Evolutionary conservation across 192 early-diverging fungal species (phyloP).

Genomic region (Coemansia umbellata): DNA sequence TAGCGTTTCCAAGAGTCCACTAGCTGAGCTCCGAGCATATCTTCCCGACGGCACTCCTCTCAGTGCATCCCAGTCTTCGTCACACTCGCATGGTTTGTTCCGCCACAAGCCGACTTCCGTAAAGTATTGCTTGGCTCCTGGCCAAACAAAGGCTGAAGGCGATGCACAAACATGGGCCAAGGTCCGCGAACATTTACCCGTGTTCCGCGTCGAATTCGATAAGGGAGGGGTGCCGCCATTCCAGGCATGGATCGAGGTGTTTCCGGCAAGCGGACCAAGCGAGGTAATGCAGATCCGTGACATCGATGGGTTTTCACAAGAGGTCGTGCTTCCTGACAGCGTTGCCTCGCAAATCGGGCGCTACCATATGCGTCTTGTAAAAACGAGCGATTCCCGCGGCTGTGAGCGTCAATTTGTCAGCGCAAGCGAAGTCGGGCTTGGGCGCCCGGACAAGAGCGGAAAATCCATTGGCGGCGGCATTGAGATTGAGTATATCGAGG

Average conservation of each 20-base stretch:
- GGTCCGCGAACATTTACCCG: slow-evolving; percentile 34
- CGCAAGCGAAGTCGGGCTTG: slow-evolving; percentile 16
- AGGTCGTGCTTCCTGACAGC: slow-evolving; percentile 27
- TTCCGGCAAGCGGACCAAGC: slow-evolving; percentile 37
- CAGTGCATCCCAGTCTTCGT: background rate
- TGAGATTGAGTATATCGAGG: slow-evolving; percentile 51
- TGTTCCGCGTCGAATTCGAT: slow-evolving; percentile 46
- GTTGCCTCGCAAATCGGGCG: slow-evolving; percentile 43
- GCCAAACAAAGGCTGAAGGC: slow-evolving; percentile 25
- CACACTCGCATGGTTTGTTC: slow-evolving; percentile 6
- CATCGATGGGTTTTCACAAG: slow-evolving; percentile 21
- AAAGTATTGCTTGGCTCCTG: slow-evolving; percentile 39
- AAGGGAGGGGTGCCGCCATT: slow-evolving; percentile 21
- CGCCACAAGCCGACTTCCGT: slow-evolving; percentile 14
- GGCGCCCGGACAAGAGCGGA: slow-evolving; percentile 9
- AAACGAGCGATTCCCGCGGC: slow-evolving; percentile 38
- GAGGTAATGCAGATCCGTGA: slow-evolving; percentile 32
- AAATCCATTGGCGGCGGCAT: slow-evolving; percentile 36
- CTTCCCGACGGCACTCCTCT: slow-evolving; percentile 30
- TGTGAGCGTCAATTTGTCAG: slow-evolving; percentile 44
- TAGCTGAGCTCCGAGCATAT: slow-evolving; percentile 37
- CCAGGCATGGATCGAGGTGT: slow-evolving; percentile 48
- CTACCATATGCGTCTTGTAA: slow-evolving; percentile 43
- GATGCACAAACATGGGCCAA: slow-evolving; percentile 38
- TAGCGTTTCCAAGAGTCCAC: slow-evolving; percentile 20